Conservation (phyloP, 1,139 yeast species). For the Hyphopichia pseudoburtonii region DNA sequence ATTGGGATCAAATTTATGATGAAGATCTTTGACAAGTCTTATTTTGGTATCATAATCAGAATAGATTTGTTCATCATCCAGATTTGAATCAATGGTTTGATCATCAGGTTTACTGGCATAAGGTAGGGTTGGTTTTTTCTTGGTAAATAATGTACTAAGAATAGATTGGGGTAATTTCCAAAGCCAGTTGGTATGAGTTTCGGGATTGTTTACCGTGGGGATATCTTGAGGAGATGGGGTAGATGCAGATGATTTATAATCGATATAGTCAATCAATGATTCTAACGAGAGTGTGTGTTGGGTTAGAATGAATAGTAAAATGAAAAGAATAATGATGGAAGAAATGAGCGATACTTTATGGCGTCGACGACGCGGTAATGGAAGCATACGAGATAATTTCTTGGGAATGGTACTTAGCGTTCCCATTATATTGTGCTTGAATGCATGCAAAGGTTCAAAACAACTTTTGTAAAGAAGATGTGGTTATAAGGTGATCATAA, state of each 20-base stretch:
- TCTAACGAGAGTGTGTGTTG: background rate
- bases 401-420: background rate
- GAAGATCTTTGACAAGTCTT: conserved; percentile 12
- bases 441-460: no score
- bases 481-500: no score
- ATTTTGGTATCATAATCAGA: conserved; percentile 12
- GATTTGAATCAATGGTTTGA: no score
- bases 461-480: no score
- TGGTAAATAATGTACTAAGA: no score
- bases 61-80: no score
- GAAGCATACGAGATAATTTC: no score
- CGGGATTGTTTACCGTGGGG: conserved; percentile 2
- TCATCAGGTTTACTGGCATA: no score
- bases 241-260: conserved; percentile 1
- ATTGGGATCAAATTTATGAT: conserved; percentile 12
- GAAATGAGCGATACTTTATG: background rate
- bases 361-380: conserved; percentile 4
- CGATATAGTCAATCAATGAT: background rate
- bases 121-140: no score
- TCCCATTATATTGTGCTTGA: background rate
- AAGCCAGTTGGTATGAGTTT: conserved; percentile 1
- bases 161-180: conserved; percentile 1
- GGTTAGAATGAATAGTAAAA: background rate
- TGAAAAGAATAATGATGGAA: background rate
- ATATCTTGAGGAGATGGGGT: background rate